These are phyloP conservation scores for Ceratorhiza oryzae-sativae DNA, from an alignment of 1,284 basidiomycete species.

Conservation along the genomic window DNA sequence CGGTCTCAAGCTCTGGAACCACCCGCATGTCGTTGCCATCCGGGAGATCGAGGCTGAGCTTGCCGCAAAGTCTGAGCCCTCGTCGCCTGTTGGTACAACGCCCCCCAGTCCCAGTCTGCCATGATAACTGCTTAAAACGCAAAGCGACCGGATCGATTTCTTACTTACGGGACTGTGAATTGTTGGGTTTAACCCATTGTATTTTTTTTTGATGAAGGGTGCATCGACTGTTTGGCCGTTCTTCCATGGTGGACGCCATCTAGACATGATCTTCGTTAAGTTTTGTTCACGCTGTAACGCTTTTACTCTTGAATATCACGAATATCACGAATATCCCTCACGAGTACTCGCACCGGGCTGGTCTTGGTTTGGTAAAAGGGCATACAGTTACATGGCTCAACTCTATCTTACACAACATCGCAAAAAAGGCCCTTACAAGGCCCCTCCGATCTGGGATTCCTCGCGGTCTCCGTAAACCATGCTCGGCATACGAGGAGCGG, in stretches of 20 bases:
- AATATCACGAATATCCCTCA: neutral
- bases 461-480: slow-evolving; percentile 11
- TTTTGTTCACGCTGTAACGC: slow-evolving; percentile 37
- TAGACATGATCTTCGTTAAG: slow-evolving; percentile 32
- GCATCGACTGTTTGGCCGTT: neutral
- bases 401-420: slow-evolving; percentile 25
- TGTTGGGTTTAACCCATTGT: slow-evolving; percentile 16
- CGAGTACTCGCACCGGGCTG: neutral
- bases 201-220: slow-evolving; percentile 36
- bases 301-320: slow-evolving; percentile 31
- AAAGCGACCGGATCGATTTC: neutral
- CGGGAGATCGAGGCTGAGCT: slow-evolving; percentile 62
- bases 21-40: slow-evolving; percentile 71
- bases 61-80: slow-evolving; percentile 9
- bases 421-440: slow-evolving; percentile 8
- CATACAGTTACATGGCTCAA: slow-evolving; percentile 29
- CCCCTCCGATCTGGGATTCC: slow-evolving; percentile 28
- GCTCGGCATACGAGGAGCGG: slow-evolving; percentile 19
- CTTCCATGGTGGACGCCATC: neutral
- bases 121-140: slow-evolving; percentile 9
- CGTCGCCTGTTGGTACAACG: slow-evolving; percentile 9
- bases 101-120: slow-evolving; percentile 6
- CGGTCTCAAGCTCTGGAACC: slow-evolving; percentile 69
- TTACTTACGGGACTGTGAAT: slow-evolving; percentile 8
- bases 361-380: neutral